Evolutionary conservation across 2,329 filamentous ascomycete species (phyloP), one percentile per base, ranked within the genome.

Genomic region (Sporothrix globosa): DNA sequence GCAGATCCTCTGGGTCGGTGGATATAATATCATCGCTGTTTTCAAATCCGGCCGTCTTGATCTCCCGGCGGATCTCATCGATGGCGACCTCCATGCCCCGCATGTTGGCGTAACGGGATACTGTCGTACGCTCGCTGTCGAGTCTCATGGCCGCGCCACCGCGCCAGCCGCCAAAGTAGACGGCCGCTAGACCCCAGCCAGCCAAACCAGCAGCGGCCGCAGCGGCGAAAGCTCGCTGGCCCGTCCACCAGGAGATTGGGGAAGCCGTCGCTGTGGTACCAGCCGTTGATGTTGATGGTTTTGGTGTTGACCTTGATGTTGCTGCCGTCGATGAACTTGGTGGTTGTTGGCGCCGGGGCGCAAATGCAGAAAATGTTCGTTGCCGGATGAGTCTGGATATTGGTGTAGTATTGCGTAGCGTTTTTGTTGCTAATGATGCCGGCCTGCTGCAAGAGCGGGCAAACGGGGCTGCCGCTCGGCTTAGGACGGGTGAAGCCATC

Each of bases 1-100:
- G 82, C 54, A 90, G 79, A 74, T 90, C 87, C 17, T 90, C 88
- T 0, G 86, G 82, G 69, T 90, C 88, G 0, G 82, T 88, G 11
- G 87, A 90, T 52, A 90, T 86, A 60, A 88, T 83, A 72, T 89
- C 83, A 19, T 81, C 75, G 63, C 79, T 77, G 4, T n/a, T 24
- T 21, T 66, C 63, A 17, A 21, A 39, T 27, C 63, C 63, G 19
- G 63, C 44, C 19, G 30, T 66, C 10, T 34, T 21, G 70, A 83
- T 76, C 74, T 81, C 78, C n/a, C 75, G 74, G 9, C 84, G 83
- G 69, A 90, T 89, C 73, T 87, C 84, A 56, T 78, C 70, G 24
- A 73, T 50, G 6, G 69, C 66, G 74, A 77, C 73, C 69, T 82
- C 77, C 82, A 83, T 83, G 74, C 83, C 82, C n/a, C 74, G 72